Conservation (phyloP, 2,329 filamentous ascomycete genomes). For the Apiospora malaysiana region DNA sequence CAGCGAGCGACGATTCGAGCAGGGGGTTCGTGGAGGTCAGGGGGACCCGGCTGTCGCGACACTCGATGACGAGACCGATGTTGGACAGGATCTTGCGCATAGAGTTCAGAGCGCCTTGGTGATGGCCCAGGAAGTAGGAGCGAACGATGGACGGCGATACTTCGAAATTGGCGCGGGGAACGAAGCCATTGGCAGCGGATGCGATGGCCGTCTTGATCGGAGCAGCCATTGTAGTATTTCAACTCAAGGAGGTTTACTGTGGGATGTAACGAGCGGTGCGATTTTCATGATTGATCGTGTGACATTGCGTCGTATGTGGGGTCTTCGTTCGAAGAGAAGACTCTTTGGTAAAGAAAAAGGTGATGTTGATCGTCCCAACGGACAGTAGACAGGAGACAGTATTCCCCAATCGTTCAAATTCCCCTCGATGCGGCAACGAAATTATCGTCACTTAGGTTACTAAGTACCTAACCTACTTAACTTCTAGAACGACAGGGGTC, state of each 20-base stretch:
- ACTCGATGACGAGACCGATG: slow-evolving; percentile 91
- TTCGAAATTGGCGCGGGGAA: slow-evolving; percentile 76
- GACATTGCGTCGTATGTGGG: not conserved
- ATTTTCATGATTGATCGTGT: not conserved
- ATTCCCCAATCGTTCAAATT: not conserved
- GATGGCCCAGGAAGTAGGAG: slow-evolving; percentile 95
- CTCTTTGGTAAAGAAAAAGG: not conserved
- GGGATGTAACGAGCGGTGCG: not conserved
- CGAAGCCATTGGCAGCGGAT: slow-evolving; percentile 65
- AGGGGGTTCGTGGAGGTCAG: slow-evolving; percentile 88
- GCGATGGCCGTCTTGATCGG: not conserved
- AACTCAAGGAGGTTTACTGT: slow-evolving; percentile 4
- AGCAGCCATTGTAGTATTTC: not conserved
- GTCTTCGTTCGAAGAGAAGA: not conserved
- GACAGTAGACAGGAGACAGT: no score
- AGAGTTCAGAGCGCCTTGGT: slow-evolving; percentile 78
- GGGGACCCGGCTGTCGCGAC: slow-evolving; percentile 90
- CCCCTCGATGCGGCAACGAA: not conserved
- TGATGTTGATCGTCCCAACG: not conserved
- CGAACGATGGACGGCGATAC: slow-evolving; percentile 76
- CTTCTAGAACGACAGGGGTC: not conserved
- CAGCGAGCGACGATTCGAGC: slow-evolving; percentile 79
- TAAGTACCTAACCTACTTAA: no score
- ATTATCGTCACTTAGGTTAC: slow-evolving; percentile 13
- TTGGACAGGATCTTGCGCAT: slow-evolving; percentile 82